Percentiles rank a stretch among this genome's conserved stretches.
Evolutionary conservation across 2,329 filamentous ascomycete species (phyloP).

Genomic region (Hirsutella thompsonii): DNA sequence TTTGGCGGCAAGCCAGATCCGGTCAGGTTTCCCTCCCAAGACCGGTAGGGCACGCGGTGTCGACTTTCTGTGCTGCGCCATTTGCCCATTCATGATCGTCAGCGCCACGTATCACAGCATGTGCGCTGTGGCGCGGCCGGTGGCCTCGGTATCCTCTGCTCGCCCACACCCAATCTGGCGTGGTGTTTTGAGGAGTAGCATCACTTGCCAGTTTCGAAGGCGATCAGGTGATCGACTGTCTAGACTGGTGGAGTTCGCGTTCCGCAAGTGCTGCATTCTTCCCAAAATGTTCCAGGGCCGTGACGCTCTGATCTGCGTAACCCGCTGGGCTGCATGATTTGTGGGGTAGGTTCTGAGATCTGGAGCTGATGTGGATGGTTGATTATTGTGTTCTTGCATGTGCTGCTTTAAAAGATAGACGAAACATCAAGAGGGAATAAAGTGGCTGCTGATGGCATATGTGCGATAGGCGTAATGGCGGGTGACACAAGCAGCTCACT

Average conservation of each 20-base stretch:
- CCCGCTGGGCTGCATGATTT: background rate
- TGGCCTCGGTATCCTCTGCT: conserved; percentile 1
- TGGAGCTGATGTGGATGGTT: background rate
- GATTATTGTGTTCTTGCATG: background rate
- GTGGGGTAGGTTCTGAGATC: background rate
- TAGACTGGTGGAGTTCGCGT: background rate
- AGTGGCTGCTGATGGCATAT: background rate
- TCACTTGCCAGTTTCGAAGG: background rate
- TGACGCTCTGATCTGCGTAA: background rate
- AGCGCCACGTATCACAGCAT: background rate
- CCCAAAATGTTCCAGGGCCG: background rate
- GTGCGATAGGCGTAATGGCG: background rate
- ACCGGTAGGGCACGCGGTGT: no score
- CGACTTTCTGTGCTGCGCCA: no score
- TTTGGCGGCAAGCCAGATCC: no score
- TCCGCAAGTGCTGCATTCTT: background rate
- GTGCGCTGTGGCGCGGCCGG: conserved; percentile 2
- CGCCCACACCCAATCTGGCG: background rate
- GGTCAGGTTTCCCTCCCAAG: no score
- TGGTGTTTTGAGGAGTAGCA: background rate
- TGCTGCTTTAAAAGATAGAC: background rate
- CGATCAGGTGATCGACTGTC: no score
- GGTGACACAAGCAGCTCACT: conserved; percentile 3
- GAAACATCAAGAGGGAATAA: background rate
- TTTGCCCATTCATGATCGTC: background rate